Evolutionary conservation across 2,329 filamentous ascomycete genomes (phyloP).

Genomic region (Dactylonectria macrodidyma): DNA sequence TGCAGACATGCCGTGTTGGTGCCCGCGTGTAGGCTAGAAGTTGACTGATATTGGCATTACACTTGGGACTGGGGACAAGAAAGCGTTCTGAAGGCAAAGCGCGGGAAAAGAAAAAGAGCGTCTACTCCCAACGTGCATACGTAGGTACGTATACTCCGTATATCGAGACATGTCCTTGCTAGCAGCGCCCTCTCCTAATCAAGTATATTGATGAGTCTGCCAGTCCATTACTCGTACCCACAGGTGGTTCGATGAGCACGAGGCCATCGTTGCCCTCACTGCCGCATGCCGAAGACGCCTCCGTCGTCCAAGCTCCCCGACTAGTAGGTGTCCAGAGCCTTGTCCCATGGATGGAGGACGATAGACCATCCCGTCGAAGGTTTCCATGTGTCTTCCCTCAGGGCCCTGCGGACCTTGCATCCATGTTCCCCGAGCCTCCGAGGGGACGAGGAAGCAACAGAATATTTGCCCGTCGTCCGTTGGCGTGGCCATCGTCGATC

Average conservation of each 20-base stretch:
- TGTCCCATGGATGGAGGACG: not conserved
- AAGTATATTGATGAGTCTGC: not conserved
- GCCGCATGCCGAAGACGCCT: conserved; percentile 11
- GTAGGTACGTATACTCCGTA: not conserved
- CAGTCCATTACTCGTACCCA: conserved; percentile 13
- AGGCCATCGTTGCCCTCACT: conserved; percentile 12
- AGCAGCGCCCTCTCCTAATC: not conserved
- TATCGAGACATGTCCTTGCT: not conserved
- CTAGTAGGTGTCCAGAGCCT: conserved; percentile 1
- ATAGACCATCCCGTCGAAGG: not conserved
- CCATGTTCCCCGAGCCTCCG: conserved; percentile 18
- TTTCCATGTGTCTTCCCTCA: conserved; percentile 17
- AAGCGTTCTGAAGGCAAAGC: not conserved
- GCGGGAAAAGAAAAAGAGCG: not conserved
- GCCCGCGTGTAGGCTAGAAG: not conserved
- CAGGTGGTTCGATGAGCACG: conserved; percentile 25
- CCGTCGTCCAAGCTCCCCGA: conserved; percentile 7
- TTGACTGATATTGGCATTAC: not conserved
- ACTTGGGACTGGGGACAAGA: not conserved
- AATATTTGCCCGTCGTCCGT: not conserved
- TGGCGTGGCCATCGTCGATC: conserved; percentile 17
- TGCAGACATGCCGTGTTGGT: not conserved
- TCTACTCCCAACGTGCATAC: not conserved
- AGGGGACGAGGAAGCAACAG: not conserved
- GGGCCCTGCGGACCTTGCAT: conserved; percentile 9